These are phyloP conservation scores for Helianthus annuus DNA, from an alignment of 129 eudicot genomes.

Conservation along the genomic window HanXRQr2.0-SUNRISE NC_035437.2:171879046-171879545, in stretches of 20 bases:
- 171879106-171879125: no score
- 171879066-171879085: no score
- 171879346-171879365: constrained; percentile 71
- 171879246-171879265: constrained; percentile 28
- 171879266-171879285: constrained; percentile 55
- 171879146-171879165: no score
- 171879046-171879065: no score
- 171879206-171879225: neutral
- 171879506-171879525: constrained; percentile 48
- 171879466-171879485: constrained; percentile 47
- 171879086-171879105: no score
- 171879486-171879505: constrained; percentile 48
- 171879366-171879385: constrained; percentile 49
- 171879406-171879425: neutral
- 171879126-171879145: no score
- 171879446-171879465: neutral
- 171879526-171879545: constrained; percentile 51
- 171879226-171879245: constrained; percentile 13
- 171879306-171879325: constrained; percentile 72
- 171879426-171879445: neutral
- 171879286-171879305: constrained; percentile 66
- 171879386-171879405: neutral
- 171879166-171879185: no score
- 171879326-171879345: constrained; percentile 59
- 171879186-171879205: neutral